These are phyloP conservation scores for Singerocomus inundabilis DNA, from an alignment of 1,284 basidiomycete genomes.

Conservation along the genomic window DNA sequence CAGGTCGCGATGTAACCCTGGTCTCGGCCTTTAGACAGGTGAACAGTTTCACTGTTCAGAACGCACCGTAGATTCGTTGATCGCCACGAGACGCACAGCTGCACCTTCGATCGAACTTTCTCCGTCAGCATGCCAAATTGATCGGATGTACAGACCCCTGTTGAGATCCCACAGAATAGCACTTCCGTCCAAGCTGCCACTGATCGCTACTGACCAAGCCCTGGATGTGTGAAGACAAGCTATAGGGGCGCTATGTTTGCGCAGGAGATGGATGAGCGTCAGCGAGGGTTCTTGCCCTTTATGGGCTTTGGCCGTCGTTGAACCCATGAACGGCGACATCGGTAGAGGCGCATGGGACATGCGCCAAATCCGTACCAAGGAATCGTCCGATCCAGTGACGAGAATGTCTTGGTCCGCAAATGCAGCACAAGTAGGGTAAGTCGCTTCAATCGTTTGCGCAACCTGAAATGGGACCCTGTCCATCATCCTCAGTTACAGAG, in stretches of 20 bases:
- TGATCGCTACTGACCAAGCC: slow-evolving; percentile 82
- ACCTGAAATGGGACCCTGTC: slow-evolving; percentile 43
- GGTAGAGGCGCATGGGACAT: slow-evolving; percentile 39
- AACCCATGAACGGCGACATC: slow-evolving; percentile 24
- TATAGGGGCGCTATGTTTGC: slow-evolving; percentile 71
- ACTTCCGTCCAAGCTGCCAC: slow-evolving; percentile 82
- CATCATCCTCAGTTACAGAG: neutral
- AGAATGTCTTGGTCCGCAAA: slow-evolving; percentile 73
- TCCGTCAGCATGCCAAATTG: slow-evolving; percentile 66
- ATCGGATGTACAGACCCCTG: slow-evolving; percentile 71
- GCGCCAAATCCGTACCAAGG: slow-evolving; percentile 79
- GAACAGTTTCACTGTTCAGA: neutral
- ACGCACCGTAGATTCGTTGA: slow-evolving; percentile 84
- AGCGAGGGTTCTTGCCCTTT: slow-evolving; percentile 31
- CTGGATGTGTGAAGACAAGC: slow-evolving; percentile 73
- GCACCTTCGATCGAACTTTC: slow-evolving; percentile 33
- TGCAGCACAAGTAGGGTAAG: slow-evolving; percentile 69
- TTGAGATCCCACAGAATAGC: slow-evolving; percentile 93
- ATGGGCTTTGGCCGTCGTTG: slow-evolving; percentile 16
- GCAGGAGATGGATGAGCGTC: slow-evolving; percentile 70
- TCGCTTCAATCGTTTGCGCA: slow-evolving; percentile 73
- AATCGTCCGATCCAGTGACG: slow-evolving; percentile 75
- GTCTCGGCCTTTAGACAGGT: slow-evolving; percentile 4
- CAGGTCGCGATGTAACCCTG: slow-evolving; percentile 85
- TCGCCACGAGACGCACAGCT: slow-evolving; percentile 67